A percentile compares a stretch with the other conserved stretches of the same genome.
Conservation (phyloP, 139 green algal genomes). For the Chlorella ohadii region DNA sequence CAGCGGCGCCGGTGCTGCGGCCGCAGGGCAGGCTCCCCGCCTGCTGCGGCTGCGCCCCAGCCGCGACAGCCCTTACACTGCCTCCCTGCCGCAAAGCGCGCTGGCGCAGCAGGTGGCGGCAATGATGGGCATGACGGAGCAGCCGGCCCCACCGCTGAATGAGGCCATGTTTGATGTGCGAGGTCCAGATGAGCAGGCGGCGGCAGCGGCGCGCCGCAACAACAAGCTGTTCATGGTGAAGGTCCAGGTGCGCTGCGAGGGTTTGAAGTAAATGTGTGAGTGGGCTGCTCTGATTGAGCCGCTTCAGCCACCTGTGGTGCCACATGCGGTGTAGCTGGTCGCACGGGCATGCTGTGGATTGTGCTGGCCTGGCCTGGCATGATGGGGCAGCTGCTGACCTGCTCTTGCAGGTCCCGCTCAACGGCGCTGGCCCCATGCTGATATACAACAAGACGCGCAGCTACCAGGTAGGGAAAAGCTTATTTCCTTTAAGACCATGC, state of each 20-base stretch:
- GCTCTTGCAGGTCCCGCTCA: not conserved
- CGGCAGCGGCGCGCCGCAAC: not conserved
- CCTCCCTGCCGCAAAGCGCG: not conserved
- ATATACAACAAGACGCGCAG: slow-evolving; percentile 1
- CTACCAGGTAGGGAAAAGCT: too few relatives aligned
- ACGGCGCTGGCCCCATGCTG: not conserved
- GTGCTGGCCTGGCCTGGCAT: not conserved
- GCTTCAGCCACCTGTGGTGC: too few relatives aligned
- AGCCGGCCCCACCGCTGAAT: not conserved
- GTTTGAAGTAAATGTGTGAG: not conserved
- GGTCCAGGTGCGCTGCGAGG: slow-evolving; percentile 1
- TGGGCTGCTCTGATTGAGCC: too few relatives aligned
- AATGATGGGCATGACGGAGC: not conserved
- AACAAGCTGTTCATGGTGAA: slow-evolving; percentile 13
- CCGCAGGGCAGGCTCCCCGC: not conserved
- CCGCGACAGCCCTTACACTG: not conserved
- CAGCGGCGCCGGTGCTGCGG: not conserved
- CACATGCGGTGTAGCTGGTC: too few relatives aligned
- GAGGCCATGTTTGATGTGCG: too few relatives aligned
- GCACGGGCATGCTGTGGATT: not conserved
- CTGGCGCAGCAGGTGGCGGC: not conserved
- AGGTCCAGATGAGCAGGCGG: slow-evolving; percentile 9
- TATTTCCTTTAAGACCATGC: too few relatives aligned
- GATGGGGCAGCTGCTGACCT: not conserved
- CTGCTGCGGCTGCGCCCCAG: not conserved